Evolutionary conservation across 257 asterid genomes (phyloP).

Genomic region (Petunia axillaris): DNA sequence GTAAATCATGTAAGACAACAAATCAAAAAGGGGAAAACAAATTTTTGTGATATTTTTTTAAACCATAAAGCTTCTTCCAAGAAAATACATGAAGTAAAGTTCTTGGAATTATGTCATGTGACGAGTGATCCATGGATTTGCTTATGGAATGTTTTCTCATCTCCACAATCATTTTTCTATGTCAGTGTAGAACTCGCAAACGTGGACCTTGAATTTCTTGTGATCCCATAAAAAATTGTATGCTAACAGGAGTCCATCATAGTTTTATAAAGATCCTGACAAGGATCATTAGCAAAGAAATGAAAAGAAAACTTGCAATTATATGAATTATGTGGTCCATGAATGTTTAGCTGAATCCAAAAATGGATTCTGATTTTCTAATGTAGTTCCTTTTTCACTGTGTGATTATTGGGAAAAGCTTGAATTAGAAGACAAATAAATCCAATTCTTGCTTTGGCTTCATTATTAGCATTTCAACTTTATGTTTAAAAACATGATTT

Average conservation of each 20-base stretch:
- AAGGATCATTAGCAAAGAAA: constrained; percentile 30
- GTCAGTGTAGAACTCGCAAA: constrained; percentile 54
- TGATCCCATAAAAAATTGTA: constrained; percentile 39
- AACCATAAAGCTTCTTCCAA: constrained; percentile 57
- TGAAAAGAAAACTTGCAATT: constrained; percentile 31
- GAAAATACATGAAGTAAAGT: constrained; percentile 53
- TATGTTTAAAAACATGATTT: not conserved
- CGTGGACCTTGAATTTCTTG: constrained; percentile 66
- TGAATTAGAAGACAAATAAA: not conserved
- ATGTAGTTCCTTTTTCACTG: not conserved
- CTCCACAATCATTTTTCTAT: constrained; percentile 48
- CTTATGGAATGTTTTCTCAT: constrained; percentile 46
- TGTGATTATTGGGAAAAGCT: not conserved
- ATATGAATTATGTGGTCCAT: constrained; percentile 1
- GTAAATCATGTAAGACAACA: not conserved
- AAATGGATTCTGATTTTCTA: not conserved
- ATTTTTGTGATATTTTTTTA: not conserved
- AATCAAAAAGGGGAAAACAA: not conserved
- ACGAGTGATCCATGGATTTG: constrained; percentile 46
- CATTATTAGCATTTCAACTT: not conserved
- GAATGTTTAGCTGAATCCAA: not conserved
- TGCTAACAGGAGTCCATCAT: constrained; percentile 49
- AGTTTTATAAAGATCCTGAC: constrained; percentile 40
- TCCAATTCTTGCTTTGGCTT: constrained; percentile 1
- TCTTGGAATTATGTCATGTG: constrained; percentile 61